phyloP scores from a whole-genome alignment of 108 stramenopile species.

The Nitzschia sp. region DNA sequence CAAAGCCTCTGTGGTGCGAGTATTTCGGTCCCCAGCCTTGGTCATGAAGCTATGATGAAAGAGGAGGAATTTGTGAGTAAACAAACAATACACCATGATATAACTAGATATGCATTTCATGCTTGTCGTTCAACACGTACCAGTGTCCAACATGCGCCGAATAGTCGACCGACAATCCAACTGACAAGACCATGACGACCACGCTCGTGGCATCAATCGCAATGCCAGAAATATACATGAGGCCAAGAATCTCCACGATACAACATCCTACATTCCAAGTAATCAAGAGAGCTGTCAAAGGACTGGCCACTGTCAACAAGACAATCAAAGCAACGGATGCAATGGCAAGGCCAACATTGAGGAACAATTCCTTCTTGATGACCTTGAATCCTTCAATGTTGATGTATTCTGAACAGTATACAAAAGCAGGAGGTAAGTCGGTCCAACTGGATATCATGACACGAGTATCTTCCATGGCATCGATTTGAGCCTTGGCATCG shows the following conservation, averaged over 20 bases:
- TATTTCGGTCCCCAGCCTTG: conserved; percentile 63
- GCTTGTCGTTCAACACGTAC: too few relatives aligned
- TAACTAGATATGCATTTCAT: too few relatives aligned
- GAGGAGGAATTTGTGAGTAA: too few relatives aligned
- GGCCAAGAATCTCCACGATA: conserved; percentile 78
- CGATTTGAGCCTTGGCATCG: conserved; percentile 61
- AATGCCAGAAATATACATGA: conserved; percentile 78
- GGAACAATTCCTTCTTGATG: conserved; percentile 51
- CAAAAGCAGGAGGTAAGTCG: conserved; percentile 44
- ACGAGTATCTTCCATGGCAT: conserved; percentile 68
- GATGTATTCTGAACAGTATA: conserved; percentile 49
- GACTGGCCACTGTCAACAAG: conserved; percentile 59
- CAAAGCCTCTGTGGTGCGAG: conserved; percentile 51
- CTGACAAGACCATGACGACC: conserved; percentile 81
- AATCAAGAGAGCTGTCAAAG: conserved; percentile 61
- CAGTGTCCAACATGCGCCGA: conserved; percentile 79
- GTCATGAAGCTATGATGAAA: conserved; percentile 27
- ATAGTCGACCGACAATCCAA: conserved; percentile 86
- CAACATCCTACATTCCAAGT: conserved; percentile 71
- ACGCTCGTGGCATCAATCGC: conserved; percentile 81
- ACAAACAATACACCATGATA: too few relatives aligned
- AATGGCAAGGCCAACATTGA: conserved; percentile 60
- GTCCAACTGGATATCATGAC: conserved; percentile 47
- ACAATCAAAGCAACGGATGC: conserved; percentile 55
- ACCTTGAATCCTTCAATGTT: conserved; percentile 64